Conservation (phyloP, 768 basidiomycete species). For the Pleurotus ostreatus region DNA sequence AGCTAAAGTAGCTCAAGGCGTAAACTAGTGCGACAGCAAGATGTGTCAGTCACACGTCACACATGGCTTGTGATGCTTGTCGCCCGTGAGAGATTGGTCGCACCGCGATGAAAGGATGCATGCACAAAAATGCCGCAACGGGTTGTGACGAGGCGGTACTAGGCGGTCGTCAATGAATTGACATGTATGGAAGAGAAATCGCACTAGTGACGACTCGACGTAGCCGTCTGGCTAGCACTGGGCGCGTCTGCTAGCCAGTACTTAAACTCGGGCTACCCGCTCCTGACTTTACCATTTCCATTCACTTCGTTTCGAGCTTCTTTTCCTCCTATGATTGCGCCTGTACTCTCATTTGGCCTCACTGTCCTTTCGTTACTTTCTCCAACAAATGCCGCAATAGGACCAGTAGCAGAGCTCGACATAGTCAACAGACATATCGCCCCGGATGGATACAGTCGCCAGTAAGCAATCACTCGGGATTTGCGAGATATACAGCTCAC, state of each 20-base stretch:
- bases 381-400: conserved; percentile 6
- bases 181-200: not conserved
- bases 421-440: conserved; percentile 7
- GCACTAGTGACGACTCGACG: not conserved
- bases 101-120: not conserved
- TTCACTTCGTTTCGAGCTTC: conserved; percentile 5
- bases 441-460: conserved; percentile 10
- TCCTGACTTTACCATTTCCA: conserved; percentile 8
- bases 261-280: conserved; percentile 5
- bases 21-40: too few species aligned
- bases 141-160: not conserved
- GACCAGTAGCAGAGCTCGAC: conserved; percentile 6
- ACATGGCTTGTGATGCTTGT: too few species aligned
- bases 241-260: not conserved
- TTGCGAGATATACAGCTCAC: not conserved
- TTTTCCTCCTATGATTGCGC: conserved; percentile 7
- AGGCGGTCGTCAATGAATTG: not conserved
- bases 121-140: not conserved
- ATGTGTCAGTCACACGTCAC: too few species aligned
- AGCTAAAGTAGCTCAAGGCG: too few species aligned
- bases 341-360: conserved; percentile 5
- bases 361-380: conserved; percentile 7
- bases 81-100: too few species aligned
- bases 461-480: not conserved
- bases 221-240: not conserved